Evolutionary conservation across 169 alveolate species (phyloP).

Genomic region (Miamiensis avidus): DNA sequence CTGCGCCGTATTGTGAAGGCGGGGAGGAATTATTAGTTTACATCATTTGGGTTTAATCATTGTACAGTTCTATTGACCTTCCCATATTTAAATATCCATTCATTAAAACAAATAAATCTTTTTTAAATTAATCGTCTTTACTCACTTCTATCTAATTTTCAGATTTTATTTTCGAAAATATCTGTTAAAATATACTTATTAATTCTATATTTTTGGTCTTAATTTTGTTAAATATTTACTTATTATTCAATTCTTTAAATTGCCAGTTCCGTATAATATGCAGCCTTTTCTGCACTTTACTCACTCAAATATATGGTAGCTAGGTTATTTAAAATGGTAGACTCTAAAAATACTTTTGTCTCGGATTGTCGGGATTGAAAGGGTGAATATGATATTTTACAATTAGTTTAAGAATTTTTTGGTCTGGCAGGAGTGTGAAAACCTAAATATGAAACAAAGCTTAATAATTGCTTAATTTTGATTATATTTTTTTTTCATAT

Average conservation of each 20-base stretch:
- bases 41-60: not conserved
- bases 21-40: not conserved
- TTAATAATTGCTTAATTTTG: not conserved
- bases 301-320: not conserved
- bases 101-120: not conserved
- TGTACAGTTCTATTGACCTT: not conserved
- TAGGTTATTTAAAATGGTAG: not conserved
- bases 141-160: not conserved
- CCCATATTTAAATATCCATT: not conserved
- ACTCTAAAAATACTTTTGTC: not conserved
- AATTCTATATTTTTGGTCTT: too few relatives aligned
- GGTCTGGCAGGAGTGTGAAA: not conserved
- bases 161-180: not conserved
- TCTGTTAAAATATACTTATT: too few relatives aligned
- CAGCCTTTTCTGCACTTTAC: not conserved
- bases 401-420: not conserved
- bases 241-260: not conserved
- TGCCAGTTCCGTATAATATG: not conserved
- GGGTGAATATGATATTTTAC: not conserved
- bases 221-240: too few relatives aligned
- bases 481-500: too few relatives aligned
- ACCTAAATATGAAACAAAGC: not conserved
- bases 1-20: not conserved
- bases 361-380: not conserved
- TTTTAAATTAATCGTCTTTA: too few relatives aligned